Conservation (phyloP, 495 filamentous ascomycete species). For the Cryomyces minteri region DNA sequence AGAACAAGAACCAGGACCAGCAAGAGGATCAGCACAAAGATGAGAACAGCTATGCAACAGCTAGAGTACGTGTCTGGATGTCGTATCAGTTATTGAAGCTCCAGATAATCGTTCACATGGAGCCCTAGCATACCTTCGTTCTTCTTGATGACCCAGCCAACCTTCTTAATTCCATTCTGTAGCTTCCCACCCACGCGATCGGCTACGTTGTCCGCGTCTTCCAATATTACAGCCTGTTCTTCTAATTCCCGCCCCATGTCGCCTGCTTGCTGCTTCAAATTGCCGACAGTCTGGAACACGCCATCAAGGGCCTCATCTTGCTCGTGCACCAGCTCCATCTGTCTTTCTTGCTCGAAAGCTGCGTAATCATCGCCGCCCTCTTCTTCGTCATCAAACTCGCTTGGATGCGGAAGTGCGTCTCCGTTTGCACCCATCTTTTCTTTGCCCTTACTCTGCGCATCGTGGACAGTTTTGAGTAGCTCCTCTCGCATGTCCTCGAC, state of each 20-base stretch:
- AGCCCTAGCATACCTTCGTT: conserved; percentile 57
- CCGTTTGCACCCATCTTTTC: conserved; percentile 12
- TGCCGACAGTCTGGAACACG: conserved; percentile 84
- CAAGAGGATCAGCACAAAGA: conserved; percentile 12
- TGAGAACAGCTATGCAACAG: conserved; percentile 55
- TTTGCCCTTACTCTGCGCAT: conserved; percentile 17
- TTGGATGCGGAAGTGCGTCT: conserved; percentile 46
- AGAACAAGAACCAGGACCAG: conserved; percentile 14
- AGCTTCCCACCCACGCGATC: conserved; percentile 78
- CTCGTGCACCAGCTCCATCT: conserved; percentile 80
- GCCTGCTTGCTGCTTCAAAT: conserved; percentile 71
- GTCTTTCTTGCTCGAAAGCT: conserved; percentile 84
- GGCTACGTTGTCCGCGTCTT: conserved; percentile 60
- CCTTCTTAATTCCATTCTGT: conserved; percentile 66
- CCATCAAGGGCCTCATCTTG: conserved; percentile 87
- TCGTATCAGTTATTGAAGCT: not conserved
- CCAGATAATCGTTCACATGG: not conserved
- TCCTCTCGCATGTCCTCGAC: conserved; percentile 79
- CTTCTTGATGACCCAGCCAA: conserved; percentile 66
- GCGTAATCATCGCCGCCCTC: conserved; percentile 47
- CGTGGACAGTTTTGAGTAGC: conserved; percentile 35
- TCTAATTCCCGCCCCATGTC: conserved; percentile 92
- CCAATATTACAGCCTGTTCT: conserved; percentile 70
- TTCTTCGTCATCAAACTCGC: conserved; percentile 36
- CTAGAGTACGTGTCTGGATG: conserved; percentile 58